Conservation (phyloP, 441 rosid genomes). For the Isatis lusitanica region DNA sequence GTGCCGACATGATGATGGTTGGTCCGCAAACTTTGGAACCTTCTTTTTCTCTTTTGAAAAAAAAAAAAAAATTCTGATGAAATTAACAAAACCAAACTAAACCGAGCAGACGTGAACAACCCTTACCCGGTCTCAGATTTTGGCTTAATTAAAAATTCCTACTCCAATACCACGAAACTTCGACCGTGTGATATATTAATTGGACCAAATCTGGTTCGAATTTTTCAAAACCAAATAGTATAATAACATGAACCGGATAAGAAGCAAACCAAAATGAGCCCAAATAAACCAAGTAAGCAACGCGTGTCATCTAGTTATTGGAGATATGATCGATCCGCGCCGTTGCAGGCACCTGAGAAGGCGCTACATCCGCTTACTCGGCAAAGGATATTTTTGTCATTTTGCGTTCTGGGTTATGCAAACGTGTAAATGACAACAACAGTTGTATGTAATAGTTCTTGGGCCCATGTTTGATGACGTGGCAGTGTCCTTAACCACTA, state of each 20-base stretch:
- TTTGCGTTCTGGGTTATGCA: neutral
- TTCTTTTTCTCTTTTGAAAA: neutral
- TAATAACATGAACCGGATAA: neutral
- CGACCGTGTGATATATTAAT: neutral
- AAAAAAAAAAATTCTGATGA: neutral
- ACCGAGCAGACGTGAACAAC: neutral
- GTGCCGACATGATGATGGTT: slow-evolving; percentile 25
- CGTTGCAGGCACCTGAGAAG: slow-evolving; percentile 16
- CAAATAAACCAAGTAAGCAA: neutral
- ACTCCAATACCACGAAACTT: neutral
- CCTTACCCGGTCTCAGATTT: neutral
- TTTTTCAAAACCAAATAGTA: neutral
- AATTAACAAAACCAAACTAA: neutral
- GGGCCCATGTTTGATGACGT: slow-evolving; percentile 3
- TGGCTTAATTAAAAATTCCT: neutral
- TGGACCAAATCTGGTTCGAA: neutral
- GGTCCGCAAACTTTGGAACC: slow-evolving; percentile 27
- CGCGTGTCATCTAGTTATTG: neutral
- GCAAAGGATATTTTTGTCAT: slow-evolving; percentile 18
- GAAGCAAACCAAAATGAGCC: neutral
- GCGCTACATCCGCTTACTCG: slow-evolving; percentile 12
- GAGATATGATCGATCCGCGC: neutral
- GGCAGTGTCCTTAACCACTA: neutral
- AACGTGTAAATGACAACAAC: slow-evolving; percentile 14
- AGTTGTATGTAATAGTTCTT: neutral